phyloP scores from a whole-genome alignment of 192 early-diverging fungal species.

The Borealophlyctis nickersoniae region DNA sequence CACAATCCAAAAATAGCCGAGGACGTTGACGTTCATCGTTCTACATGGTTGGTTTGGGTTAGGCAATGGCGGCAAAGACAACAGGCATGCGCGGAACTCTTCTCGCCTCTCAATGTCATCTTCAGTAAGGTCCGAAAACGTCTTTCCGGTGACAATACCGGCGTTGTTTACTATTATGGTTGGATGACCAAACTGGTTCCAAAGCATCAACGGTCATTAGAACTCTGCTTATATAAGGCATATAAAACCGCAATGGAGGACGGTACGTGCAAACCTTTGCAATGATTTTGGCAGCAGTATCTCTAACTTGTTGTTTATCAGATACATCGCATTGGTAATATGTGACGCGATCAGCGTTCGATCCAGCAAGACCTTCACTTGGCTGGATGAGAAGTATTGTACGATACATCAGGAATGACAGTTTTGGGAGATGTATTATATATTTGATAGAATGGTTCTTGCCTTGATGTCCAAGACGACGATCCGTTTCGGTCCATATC shows the following conservation, averaged over 20 bases:
- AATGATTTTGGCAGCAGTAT: slow-evolving; percentile 45
- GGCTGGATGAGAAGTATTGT: no score
- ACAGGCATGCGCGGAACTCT: no score
- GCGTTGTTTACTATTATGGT: slow-evolving; percentile 84
- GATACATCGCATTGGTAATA: slow-evolving; percentile 64
- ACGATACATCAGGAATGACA: neutral
- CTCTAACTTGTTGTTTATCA: slow-evolving; percentile 39
- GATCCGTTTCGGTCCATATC: slow-evolving; percentile 36
- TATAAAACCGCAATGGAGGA: no score
- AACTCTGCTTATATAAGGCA: neutral
- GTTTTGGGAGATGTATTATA: slow-evolving; percentile 13
- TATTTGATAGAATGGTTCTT: neutral
- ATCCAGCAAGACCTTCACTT: no score
- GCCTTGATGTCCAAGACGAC: slow-evolving; percentile 51
- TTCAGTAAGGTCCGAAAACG: slow-evolving; percentile 59
- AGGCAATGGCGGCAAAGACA: slow-evolving; percentile 1
- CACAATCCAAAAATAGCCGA: slow-evolving; percentile 71
- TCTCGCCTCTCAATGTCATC: slow-evolving; percentile 55
- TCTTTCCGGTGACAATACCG: slow-evolving; percentile 65
- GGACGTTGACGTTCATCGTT: slow-evolving; percentile 66
- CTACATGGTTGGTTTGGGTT: slow-evolving; percentile 24
- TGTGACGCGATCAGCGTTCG: slow-evolving; percentile 22
- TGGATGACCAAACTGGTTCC: slow-evolving; percentile 59
- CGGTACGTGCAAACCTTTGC: slow-evolving; percentile 26
- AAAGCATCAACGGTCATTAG: slow-evolving; percentile 5